Conservation (phyloP, 768 basidiomycete species). For the Nidula microcarpa region DNA sequence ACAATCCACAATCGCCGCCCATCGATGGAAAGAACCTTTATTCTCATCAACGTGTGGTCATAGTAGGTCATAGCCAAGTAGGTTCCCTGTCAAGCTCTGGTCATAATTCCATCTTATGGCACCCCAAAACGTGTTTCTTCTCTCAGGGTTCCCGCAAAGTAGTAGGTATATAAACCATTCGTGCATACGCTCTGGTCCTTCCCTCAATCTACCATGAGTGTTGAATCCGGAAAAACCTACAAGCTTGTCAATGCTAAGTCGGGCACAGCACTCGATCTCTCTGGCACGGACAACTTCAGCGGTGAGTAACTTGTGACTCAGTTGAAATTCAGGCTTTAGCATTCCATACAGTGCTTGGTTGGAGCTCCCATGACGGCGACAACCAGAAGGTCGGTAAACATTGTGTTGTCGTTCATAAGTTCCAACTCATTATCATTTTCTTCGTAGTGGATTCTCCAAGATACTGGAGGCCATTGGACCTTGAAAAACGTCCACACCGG, state of each 20-base stretch:
- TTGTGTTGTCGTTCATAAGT: neutral
- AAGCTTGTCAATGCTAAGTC: slow-evolving; percentile 12
- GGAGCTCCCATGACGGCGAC: neutral
- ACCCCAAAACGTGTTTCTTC: too few relatives aligned
- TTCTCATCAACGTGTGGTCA: too few relatives aligned
- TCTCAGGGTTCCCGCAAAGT: too few relatives aligned
- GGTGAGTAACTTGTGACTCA: neutral
- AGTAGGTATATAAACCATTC: too few relatives aligned
- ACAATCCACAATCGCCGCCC: too few relatives aligned
- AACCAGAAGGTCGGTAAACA: neutral
- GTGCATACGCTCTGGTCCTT: neutral
- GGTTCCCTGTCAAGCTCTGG: too few relatives aligned
- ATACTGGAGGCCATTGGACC: neutral
- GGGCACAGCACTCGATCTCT: neutral
- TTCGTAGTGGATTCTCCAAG: neutral
- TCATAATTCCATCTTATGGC: too few relatives aligned
- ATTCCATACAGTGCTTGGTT: neutral
- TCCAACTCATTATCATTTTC: neutral
- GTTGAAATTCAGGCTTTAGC: neutral
- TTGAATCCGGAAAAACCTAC: slow-evolving; percentile 10
- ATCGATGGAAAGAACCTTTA: too few relatives aligned
- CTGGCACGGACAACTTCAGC: neutral
- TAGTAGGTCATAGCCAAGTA: too few relatives aligned
- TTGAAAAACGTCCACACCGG: neutral
- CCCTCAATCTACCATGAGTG: slow-evolving; percentile 7